Conservation (phyloP, 768 basidiomycete genomes). For the Pholiota conissans region DNA sequence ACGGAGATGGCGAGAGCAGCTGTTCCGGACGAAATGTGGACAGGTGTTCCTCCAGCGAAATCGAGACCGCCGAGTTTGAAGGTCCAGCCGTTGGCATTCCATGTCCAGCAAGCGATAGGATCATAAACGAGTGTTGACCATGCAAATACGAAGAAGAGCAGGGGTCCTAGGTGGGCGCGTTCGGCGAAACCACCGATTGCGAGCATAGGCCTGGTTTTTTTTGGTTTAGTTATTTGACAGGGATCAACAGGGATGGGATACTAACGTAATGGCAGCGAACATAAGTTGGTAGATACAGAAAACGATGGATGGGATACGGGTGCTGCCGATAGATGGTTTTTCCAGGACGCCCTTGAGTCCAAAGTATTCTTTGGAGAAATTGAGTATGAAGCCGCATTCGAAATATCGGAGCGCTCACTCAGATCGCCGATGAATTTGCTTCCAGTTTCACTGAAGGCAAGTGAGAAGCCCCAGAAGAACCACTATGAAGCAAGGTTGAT, state of each 20-base stretch:
- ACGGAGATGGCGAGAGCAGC: conserved; percentile 93
- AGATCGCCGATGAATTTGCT: conserved; percentile 81
- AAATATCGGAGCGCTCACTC: conserved; percentile 39
- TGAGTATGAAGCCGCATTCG: neutral
- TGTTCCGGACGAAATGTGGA: conserved; percentile 93
- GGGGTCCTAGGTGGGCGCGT: conserved; percentile 80
- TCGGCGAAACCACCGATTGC: conserved; percentile 96
- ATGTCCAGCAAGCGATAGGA: conserved; percentile 96
- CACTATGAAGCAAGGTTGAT: conserved; percentile 49
- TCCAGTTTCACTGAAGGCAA: conserved; percentile 84
- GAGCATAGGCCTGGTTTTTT: conserved; percentile 64
- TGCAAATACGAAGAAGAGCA: conserved; percentile 86
- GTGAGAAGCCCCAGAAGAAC: conserved; percentile 97
- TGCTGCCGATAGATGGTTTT: conserved; percentile 70
- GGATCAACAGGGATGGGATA: too few species aligned
- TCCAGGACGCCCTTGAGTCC: conserved; percentile 77
- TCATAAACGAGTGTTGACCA: conserved; percentile 94
- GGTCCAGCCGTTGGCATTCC: conserved; percentile 82
- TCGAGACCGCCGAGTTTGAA: conserved; percentile 80
- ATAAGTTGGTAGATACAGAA: conserved; percentile 89
- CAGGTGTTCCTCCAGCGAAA: conserved; percentile 96
- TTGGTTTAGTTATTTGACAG: neutral
- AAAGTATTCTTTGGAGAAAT: conserved; percentile 64
- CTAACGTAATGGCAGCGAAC: conserved; percentile 89
- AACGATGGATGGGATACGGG: conserved; percentile 69